Evolutionary conservation across 2,329 filamentous ascomycete genomes (phyloP).

Genomic region (Stachybotrys chartarum): DNA sequence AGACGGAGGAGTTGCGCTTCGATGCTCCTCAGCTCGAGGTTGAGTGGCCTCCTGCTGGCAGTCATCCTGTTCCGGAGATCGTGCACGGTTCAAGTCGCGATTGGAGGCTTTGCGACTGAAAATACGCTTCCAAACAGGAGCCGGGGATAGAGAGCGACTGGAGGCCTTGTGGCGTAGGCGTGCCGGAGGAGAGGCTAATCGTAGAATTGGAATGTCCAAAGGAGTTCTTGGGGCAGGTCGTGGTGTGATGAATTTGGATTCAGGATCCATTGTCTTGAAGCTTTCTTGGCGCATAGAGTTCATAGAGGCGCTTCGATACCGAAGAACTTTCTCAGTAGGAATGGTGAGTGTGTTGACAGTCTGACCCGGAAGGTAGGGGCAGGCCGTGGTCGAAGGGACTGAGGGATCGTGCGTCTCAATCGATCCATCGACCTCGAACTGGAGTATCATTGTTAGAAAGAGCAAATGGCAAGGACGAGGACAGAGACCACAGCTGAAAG

Average conservation of each 20-base stretch:
- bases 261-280: constrained; percentile 69
- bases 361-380: constrained; percentile 84
- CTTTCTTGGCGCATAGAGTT: constrained; percentile 51
- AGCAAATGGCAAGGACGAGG: constrained; percentile 6
- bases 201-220: constrained; percentile 12
- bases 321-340: constrained; percentile 58
- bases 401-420: constrained; percentile 69
- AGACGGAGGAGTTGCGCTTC: constrained; percentile 19
- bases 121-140: constrained; percentile 44
- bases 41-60: constrained; percentile 3
- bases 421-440: constrained; percentile 80
- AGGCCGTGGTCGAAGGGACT: constrained; percentile 67
- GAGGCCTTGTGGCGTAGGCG: constrained; percentile 29
- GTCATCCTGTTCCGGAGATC: constrained; percentile 20
- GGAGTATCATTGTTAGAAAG: constrained; percentile 7
- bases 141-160: constrained; percentile 40
- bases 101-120: constrained; percentile 35
- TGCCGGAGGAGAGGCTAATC: constrained; percentile 19
- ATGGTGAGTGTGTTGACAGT: constrained; percentile 78
- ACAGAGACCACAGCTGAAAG: neutral
- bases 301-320: constrained; percentile 58
- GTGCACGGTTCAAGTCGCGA: constrained; percentile 24
- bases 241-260: constrained; percentile 67
- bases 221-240: constrained; percentile 42
- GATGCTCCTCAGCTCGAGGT: constrained; percentile 3